Conservation (phyloP, 352 stramenopile genomes). For the Pythium diclinum region DNA sequence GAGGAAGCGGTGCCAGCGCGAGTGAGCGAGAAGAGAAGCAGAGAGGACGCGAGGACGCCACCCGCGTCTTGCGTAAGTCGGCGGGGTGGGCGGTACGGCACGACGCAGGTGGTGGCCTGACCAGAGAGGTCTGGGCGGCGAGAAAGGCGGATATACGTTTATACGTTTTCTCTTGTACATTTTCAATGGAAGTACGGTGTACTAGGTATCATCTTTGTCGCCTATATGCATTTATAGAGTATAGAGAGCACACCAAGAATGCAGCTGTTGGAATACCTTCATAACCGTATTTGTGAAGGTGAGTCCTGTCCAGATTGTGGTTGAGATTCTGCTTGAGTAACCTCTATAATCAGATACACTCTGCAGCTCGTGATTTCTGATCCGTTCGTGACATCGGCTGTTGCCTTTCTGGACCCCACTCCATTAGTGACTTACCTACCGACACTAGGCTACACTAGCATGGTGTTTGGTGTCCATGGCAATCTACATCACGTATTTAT, state of each 20-base stretch:
- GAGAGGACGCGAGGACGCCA: neutral
- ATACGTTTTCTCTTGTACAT: too few relatives aligned
- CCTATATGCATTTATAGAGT: neutral
- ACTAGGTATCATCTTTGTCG: neutral
- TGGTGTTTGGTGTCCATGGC: neutral
- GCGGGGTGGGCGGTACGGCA: neutral
- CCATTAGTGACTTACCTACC: too few relatives aligned
- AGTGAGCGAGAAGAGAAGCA: neutral
- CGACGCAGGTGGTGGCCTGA: neutral
- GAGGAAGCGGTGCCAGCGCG: neutral
- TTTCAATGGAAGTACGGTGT: too few relatives aligned
- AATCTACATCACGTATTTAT: slow-evolving; percentile 3
- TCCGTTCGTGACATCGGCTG: neutral
- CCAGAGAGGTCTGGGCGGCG: neutral
- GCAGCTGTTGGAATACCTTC: neutral
- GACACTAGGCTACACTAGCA: too few relatives aligned
- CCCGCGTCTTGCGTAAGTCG: neutral
- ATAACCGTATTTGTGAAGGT: neutral
- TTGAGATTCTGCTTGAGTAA: neutral
- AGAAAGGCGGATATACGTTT: slow-evolving; percentile 1
- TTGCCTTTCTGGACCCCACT: too few relatives aligned
- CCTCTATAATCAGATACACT: neutral
- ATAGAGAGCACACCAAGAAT: neutral
- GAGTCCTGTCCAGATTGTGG: neutral
- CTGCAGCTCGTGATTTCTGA: neutral